Conservation (phyloP, 1,139 yeast species). For the Geotrichum fermentans region DNA sequence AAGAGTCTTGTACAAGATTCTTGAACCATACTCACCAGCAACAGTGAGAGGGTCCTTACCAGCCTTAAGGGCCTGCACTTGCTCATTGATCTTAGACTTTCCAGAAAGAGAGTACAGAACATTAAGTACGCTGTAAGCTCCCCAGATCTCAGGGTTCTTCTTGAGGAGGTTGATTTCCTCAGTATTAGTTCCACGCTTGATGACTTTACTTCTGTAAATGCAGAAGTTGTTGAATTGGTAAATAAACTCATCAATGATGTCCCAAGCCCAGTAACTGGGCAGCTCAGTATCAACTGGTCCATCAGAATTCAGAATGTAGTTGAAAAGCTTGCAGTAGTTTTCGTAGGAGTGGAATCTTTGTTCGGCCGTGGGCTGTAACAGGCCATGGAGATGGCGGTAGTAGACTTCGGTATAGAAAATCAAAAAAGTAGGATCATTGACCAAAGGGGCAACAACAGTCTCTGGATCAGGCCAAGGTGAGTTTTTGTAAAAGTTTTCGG, state of each 20-base stretch:
- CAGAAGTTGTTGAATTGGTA: constrained; percentile 47
- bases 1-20: constrained; percentile 43
- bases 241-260: constrained; percentile 48
- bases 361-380: constrained; percentile 42
- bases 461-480: constrained; percentile 47
- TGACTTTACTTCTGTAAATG: constrained; percentile 40
- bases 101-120: constrained; percentile 46
- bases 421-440: constrained; percentile 44
- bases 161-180: constrained; percentile 40
- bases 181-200: constrained; percentile 34
- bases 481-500: constrained; percentile 44
- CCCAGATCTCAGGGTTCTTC: constrained; percentile 44
- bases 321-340: constrained; percentile 48
- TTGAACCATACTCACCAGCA: constrained; percentile 45
- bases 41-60: constrained; percentile 36
- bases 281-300: constrained; percentile 44
- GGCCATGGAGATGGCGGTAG: constrained; percentile 47
- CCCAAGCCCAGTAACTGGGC: constrained; percentile 50
- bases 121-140: constrained; percentile 45
- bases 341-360: constrained; percentile 46
- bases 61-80: constrained; percentile 39
- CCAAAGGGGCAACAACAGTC: constrained; percentile 42
- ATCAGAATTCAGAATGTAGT: constrained; percentile 42
- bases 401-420: constrained; percentile 47
- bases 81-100: constrained; percentile 44